Base-by-base conservation (phyloP, 2,329 filamentous ascomycete species). In the Herpotrichia juniperi region DNA sequence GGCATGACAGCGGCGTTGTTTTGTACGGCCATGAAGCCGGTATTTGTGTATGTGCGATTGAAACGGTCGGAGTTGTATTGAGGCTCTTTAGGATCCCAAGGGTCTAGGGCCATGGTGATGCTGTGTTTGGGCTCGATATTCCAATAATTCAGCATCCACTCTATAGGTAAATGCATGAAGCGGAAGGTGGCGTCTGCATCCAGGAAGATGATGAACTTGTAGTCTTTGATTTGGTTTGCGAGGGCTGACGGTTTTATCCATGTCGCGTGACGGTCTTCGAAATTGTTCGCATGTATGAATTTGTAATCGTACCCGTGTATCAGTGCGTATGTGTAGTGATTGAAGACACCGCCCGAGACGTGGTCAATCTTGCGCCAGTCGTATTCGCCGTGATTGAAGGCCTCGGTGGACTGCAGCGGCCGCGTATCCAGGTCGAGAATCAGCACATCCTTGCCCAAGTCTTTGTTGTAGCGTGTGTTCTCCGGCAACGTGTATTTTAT, bases 1-100 rank as follows among this genome's bases (percentile, higher is more conserved):
- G 78, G 71, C 56, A 76, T 76, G 0, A 79, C 80, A 56, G 74
- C 75, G 14, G 73, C 64, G 58, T 79, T 79, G 64, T 81, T 81
- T 67, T 83, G 80, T 3, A 80, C 76, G 32, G 83, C 68, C 64
- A 83, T 81, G 71, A 83, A 82, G 16, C 80, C 80, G 1, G 80
- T 81, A 70, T 83, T 83, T 60, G 73, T 73, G 76, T 79, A 58
- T 71, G 69, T 69, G 43, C 68, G 67, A 53, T 76, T 75, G 54
- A 73, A 69, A 45, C 68, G 67, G 56, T 80, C 78, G 10, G 68
- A 72, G 64, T 79, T 79, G 53, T 55, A 66, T 22, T 71, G 59
- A 12, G 64, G 64, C 39, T 73, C 55, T n/a, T 59, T 57, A 0
- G 60, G 50, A 21, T 61, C 61, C 68, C 69, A 69, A 2, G 78